Evolutionary conservation across 164 flowering plant genomes (phyloP), one percentile per base, ranked within the genome.

Genomic region (Stephania cephalantha): DNA sequence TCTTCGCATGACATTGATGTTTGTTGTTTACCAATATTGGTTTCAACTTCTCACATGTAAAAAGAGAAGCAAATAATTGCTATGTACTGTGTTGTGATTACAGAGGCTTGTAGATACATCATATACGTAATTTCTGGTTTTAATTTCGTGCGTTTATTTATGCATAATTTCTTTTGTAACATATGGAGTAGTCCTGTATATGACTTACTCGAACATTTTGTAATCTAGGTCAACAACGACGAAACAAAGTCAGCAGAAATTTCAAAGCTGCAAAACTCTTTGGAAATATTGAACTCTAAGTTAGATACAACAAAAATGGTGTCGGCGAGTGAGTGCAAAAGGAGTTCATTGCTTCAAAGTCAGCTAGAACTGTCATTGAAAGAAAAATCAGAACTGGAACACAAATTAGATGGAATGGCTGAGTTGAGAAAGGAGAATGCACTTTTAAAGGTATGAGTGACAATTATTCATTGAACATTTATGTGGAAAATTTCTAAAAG

Each of bases 281-380:
- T 92, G 76, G 91, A 84, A 81, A 82, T 90, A 17, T 72, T 88
- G 75, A 85, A 73, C 64, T 84, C 82, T 63, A 91, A 94, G 81
- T 84, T 96, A 71, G 92, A 90, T 80, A 91, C 89, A 20, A 91
- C 97, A 69, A 94, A 90, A 79, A 80, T 85, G 78, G 90, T 88
- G 8, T 84, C 87, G 46, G 82, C 80, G 35, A 87, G 82, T 76
- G 96, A 91, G 82, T 81, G 84, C 83, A 88, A 88, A 73, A 90
- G 89, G 82, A 96, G 87, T 80, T 82, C 80, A 7, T 81, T 84
- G 76, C 88, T 92, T 79, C 81, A 78, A 78, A 86, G 83, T 77
- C 92, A 89, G 75, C 83, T 96, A 30, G 95, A 89, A 48, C 52
- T 82, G 68, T 88, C 91, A 64, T 12, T 77, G 78, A 91, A 87